Conservation (phyloP, 345 rosid genomes). For the Sapria himalayana region DNA sequence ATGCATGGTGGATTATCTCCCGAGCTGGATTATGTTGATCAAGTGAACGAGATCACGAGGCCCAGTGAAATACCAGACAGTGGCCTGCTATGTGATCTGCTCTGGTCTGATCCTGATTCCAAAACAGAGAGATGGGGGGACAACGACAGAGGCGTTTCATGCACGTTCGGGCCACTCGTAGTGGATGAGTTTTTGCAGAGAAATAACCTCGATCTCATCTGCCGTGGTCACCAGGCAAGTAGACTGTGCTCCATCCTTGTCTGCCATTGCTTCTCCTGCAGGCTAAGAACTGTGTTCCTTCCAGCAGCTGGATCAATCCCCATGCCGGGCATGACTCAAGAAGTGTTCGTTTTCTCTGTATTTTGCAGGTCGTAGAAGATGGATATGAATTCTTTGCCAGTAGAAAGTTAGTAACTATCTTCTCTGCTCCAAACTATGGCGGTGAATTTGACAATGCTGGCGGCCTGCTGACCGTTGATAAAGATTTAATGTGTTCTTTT, state of each 20-base stretch:
- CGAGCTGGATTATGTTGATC: slow-evolving; percentile 43
- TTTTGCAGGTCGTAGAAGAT: slow-evolving; percentile 93
- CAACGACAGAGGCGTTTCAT: slow-evolving; percentile 84
- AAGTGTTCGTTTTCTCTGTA: no score
- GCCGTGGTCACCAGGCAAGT: slow-evolving; percentile 93
- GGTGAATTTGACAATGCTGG: slow-evolving; percentile 99
- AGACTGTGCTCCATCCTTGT: no score
- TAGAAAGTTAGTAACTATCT: slow-evolving; percentile 70
- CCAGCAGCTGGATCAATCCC: no score
- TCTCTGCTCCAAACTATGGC: slow-evolving; percentile 98
- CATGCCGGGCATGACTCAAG: no score
- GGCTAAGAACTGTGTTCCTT: no score
- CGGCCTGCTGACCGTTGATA: slow-evolving; percentile 60
- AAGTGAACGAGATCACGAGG: slow-evolving; percentile 60
- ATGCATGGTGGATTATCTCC: slow-evolving; percentile 99
- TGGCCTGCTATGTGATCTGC: slow-evolving; percentile 86
- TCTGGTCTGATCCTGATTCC: slow-evolving; percentile 92
- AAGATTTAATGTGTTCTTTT: slow-evolving; percentile 63
- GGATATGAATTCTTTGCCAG: slow-evolving; percentile 90
- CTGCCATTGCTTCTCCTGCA: no score
- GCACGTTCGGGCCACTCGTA: slow-evolving; percentile 70
- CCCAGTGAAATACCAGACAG: slow-evolving; percentile 80
- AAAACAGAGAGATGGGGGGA: slow-evolving; percentile 56
- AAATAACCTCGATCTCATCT: slow-evolving; percentile 85
- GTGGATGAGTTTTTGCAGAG: slow-evolving; percentile 77